phyloP scores from a whole-genome alignment of 2,329 filamentous ascomycete genomes.

The Blastomyces parvus region DNA sequence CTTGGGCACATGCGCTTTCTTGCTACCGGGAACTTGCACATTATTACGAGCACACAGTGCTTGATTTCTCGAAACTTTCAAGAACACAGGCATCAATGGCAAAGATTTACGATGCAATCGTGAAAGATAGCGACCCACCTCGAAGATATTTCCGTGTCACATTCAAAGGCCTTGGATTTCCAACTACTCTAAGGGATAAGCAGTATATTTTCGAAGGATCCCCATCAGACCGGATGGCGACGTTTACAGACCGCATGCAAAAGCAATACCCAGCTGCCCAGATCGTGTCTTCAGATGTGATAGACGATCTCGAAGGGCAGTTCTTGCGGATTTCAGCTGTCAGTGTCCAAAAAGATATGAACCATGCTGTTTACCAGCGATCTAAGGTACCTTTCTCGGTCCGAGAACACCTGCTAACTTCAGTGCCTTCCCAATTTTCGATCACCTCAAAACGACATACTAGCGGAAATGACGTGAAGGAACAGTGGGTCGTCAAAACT shows the following conservation, averaged over 20 bases:
- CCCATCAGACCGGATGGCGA: conserved; percentile 63
- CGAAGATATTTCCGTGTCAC: conserved; percentile 86
- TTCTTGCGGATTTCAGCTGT: conserved; percentile 76
- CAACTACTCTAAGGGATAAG: conserved; percentile 70
- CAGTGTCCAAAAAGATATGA: conserved; percentile 69
- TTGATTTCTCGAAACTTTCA: conserved; percentile 86
- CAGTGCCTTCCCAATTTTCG: conserved; percentile 68
- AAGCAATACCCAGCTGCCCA: conserved; percentile 80
- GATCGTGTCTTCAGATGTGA: conserved; percentile 59
- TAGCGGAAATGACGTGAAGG: conserved; percentile 54
- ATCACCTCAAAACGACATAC: conserved; percentile 63
- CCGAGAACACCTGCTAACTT: conserved; percentile 75
- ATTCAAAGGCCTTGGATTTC: conserved; percentile 85
- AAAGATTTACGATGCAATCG: conserved; percentile 78
- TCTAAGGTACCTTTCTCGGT: conserved; percentile 73
- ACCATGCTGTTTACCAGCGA: conserved; percentile 77
- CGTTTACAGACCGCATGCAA: conserved; percentile 86
- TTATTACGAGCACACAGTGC: conserved; percentile 85
- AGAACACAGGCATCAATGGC: conserved; percentile 84
- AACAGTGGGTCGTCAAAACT: conserved; percentile 73
- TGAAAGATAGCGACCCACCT: conserved; percentile 66
- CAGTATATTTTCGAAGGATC: conserved; percentile 85
- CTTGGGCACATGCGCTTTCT: conserved; percentile 78
- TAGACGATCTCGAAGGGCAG: conserved; percentile 81
- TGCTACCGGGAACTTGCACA: conserved; percentile 82